These are phyloP conservation scores for Lentinus polychrous DNA, from an alignment of 1,284 basidiomycete genomes.

Conservation along the genomic window DNA sequence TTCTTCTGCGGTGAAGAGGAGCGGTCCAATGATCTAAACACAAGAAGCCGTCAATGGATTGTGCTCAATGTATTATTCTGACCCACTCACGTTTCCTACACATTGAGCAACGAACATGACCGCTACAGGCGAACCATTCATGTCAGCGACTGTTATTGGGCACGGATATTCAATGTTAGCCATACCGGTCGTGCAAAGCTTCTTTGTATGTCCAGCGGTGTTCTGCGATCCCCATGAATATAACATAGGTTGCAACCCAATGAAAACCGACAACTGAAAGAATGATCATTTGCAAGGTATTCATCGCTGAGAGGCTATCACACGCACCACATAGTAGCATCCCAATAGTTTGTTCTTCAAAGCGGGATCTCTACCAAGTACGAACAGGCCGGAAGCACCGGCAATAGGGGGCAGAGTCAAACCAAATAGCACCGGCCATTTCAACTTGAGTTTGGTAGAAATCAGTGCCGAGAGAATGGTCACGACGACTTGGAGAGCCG, in stretches of 20 bases:
- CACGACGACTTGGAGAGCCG: conserved; percentile 37
- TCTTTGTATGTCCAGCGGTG: conserved; percentile 39
- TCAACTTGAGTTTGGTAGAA: conserved; percentile 39
- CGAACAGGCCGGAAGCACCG: conserved; percentile 29
- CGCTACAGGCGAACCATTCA: conserved; percentile 19
- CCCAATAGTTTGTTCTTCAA: conserved; percentile 29
- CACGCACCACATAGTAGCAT: conserved; percentile 35
- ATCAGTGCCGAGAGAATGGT: conserved; percentile 34
- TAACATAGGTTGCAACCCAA: conserved; percentile 33
- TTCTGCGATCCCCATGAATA: conserved; percentile 38
- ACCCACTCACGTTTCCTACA: conserved; percentile 31
- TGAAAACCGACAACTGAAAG: conserved; percentile 28
- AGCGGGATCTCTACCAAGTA: conserved; percentile 26
- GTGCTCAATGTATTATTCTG: background rate
- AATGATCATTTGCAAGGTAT: no score
- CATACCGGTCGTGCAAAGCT: conserved; percentile 25
- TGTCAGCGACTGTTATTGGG: background rate
- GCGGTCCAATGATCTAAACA: conserved; percentile 32
- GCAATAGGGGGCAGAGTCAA: conserved; percentile 34
- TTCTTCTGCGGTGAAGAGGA: conserved; percentile 32
- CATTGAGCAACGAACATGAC: conserved; percentile 37
- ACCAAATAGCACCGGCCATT: conserved; percentile 41
- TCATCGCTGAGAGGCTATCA: background rate
- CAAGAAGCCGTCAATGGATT: background rate
- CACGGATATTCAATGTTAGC: background rate